Conservation (phyloP, 345 rosid species). For the Carallia brachiata region DNA sequence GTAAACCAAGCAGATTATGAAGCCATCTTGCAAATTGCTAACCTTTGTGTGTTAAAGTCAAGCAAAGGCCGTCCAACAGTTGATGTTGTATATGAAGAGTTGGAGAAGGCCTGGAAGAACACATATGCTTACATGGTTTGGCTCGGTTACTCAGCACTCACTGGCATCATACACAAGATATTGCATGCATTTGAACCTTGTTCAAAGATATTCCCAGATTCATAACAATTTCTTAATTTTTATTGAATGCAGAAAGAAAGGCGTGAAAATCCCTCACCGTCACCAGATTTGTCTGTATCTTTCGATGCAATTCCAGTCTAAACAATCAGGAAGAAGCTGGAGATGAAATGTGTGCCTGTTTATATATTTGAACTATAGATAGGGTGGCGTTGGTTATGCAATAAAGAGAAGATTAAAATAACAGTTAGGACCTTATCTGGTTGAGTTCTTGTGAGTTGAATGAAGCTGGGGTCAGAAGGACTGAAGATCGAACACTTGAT, state of each 20-base stretch:
- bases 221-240: too few relatives aligned
- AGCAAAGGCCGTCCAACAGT: constrained; percentile 56
- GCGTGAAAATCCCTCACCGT: not conserved
- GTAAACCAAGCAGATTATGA: constrained; percentile 41
- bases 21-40: constrained; percentile 46
- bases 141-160: not conserved
- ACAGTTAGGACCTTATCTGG: not conserved
- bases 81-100: constrained; percentile 42
- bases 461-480: not conserved
- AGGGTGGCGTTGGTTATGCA: too few relatives aligned
- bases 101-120: constrained; percentile 50
- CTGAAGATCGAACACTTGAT: not conserved
- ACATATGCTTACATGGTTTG: constrained; percentile 32
- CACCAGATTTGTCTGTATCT: not conserved
- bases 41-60: constrained; percentile 45
- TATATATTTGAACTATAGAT: too few relatives aligned
- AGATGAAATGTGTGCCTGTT: too few relatives aligned
- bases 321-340: not conserved
- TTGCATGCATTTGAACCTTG: too few relatives aligned
- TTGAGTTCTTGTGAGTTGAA: not conserved
- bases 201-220: too few relatives aligned
- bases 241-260: not conserved
- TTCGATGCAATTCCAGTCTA: not conserved
- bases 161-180: too few relatives aligned
- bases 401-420: not conserved